Evolutionary conservation across 2,329 filamentous ascomycete species (phyloP).

Genomic region (Beauveria asiatica): DNA sequence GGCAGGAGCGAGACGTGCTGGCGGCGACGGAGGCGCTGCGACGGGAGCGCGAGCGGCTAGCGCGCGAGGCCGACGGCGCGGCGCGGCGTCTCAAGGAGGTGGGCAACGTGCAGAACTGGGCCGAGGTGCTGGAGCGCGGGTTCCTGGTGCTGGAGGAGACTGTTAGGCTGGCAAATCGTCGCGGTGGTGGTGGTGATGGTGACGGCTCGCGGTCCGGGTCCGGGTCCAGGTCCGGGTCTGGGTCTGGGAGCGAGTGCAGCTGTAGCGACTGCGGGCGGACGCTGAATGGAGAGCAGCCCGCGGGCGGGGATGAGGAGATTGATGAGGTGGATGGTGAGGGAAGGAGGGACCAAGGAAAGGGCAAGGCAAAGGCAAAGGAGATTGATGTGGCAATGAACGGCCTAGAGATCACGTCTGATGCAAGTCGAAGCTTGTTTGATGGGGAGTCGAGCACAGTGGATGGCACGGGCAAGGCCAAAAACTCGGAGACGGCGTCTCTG

Average conservation of each 20-base stretch:
- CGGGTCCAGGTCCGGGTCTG: constrained; percentile 15
- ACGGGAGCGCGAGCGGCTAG: constrained; percentile 57
- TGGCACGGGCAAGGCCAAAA: constrained; percentile 25
- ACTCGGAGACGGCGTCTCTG: constrained; percentile 30
- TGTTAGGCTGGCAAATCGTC: constrained; percentile 42
- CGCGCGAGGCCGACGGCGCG: constrained; percentile 53
- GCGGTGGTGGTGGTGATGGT: not conserved
- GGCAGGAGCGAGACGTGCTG: constrained; percentile 58
- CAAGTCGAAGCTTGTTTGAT: constrained; percentile 30
- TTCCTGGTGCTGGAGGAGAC: constrained; percentile 59
- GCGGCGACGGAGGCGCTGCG: constrained; percentile 51
- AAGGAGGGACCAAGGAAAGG: constrained; percentile 8
- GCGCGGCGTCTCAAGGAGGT: constrained; percentile 64
- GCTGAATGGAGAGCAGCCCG: constrained; percentile 8
- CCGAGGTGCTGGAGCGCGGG: constrained; percentile 67
- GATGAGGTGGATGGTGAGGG: constrained; percentile 15
- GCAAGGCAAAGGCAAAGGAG: constrained; percentile 11
- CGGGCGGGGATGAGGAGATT: constrained; percentile 14
- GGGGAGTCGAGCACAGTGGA: constrained; percentile 24
- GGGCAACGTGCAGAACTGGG: constrained; percentile 80
- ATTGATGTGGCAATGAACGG: constrained; percentile 9
- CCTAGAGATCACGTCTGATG: constrained; percentile 22
- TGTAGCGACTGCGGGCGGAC: constrained; percentile 30
- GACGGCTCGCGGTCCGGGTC: not conserved
- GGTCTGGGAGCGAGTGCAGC: constrained; percentile 21